These are phyloP conservation scores for Basidiobolus meristosporus DNA, from an alignment of 371 early-diverging fungal genomes.

Conservation along the genomic window DNA sequence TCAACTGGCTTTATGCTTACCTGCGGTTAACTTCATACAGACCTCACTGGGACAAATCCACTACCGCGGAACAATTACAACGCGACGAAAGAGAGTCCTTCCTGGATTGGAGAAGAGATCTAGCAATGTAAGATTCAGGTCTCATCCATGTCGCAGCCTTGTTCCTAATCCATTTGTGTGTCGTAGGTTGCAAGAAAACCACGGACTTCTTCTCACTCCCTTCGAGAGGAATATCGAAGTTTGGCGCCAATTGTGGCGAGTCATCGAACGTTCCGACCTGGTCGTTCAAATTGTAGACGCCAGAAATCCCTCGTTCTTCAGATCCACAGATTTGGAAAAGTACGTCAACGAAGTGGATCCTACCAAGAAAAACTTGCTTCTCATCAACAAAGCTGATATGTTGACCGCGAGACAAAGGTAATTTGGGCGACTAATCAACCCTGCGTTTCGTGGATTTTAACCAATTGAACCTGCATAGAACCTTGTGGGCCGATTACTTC, in stretches of 20 bases:
- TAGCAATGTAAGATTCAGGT: slow-evolving; percentile 37
- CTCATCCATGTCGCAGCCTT: neutral
- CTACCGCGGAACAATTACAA: slow-evolving; percentile 68
- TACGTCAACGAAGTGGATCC: slow-evolving; percentile 81
- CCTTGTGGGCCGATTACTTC: slow-evolving; percentile 81
- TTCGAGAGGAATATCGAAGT: slow-evolving; percentile 98
- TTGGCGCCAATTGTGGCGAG: slow-evolving; percentile 99
- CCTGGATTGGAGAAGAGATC: slow-evolving; percentile 78
- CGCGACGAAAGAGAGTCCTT: slow-evolving; percentile 66
- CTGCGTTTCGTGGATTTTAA: neutral
- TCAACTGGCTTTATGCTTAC: no score
- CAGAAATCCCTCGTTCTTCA: slow-evolving; percentile 91
- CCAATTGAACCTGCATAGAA: slow-evolving; percentile 8
- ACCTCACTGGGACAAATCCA: slow-evolving; percentile 77
- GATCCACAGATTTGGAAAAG: slow-evolving; percentile 78
- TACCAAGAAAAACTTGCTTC: slow-evolving; percentile 53
- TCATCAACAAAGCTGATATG: slow-evolving; percentile 98
- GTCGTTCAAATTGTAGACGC: slow-evolving; percentile 99
- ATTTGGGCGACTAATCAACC: neutral
- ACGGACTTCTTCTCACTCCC: slow-evolving; percentile 83
- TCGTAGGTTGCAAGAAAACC: slow-evolving; percentile 62
- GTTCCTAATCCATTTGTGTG: neutral
- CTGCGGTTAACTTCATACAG: no score
- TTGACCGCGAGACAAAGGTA: slow-evolving; percentile 54
- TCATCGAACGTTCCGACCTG: slow-evolving; percentile 92